These are phyloP conservation scores for Colletotrichum higginsianum DNA, from an alignment of 2,329 filamentous ascomycete species.

Conservation along the genomic window DNA sequence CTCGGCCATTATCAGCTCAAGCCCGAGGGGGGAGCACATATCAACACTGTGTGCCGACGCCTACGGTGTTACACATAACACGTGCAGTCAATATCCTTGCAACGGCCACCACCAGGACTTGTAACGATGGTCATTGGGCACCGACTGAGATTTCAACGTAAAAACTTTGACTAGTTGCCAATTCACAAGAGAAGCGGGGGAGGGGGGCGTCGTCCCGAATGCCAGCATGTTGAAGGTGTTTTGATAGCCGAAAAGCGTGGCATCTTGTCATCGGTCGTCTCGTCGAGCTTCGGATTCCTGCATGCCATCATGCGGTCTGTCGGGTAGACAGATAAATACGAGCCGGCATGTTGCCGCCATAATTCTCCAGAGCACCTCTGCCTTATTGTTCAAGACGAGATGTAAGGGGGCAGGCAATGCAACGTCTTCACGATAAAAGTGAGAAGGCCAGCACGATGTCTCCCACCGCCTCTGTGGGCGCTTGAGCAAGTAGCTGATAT, in stretches of 20 bases:
- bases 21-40: neutral
- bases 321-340: slow-evolving; percentile 28
- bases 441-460: neutral
- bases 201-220: neutral
- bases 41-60: slow-evolving; percentile 12
- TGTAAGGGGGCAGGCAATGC: neutral
- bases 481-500: neutral
- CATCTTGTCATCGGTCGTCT: slow-evolving; percentile 11
- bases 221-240: slow-evolving; percentile 17
- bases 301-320: slow-evolving; percentile 29
- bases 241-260: slow-evolving; percentile 33
- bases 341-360: slow-evolving; percentile 3
- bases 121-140: neutral
- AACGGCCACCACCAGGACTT: slow-evolving; percentile 10
- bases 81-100: slow-evolving; percentile 2
- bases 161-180: too few relatives aligned
- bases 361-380: neutral
- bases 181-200: neutral
- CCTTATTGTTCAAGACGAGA: neutral
- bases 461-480: neutral
- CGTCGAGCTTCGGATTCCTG: slow-evolving; percentile 30
- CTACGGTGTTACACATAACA: slow-evolving; percentile 19
- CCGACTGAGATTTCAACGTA: slow-evolving; percentile 18
- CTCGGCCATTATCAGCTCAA: neutral
- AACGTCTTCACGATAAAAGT: neutral